phyloP scores from a whole-genome alignment of 1,139 yeast genomes.

The Diutina scorzettiae region DNA sequence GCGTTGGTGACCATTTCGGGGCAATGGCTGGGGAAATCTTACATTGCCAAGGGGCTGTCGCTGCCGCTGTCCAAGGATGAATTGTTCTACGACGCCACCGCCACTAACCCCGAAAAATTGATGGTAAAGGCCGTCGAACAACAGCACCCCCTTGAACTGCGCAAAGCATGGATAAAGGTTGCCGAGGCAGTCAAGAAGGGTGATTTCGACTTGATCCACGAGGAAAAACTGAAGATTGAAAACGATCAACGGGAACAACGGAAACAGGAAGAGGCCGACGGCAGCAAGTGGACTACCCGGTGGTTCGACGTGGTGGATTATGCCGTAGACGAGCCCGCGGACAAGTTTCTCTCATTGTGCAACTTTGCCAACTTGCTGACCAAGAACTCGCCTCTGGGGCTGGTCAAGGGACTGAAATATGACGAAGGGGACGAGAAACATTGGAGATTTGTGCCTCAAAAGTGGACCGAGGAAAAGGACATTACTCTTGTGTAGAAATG shows the following conservation, averaged over 20 bases:
- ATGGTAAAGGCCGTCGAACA: slow-evolving; percentile 68
- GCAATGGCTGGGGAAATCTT: slow-evolving; percentile 82
- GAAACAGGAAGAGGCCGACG: slow-evolving; percentile 44
- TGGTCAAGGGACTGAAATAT: slow-evolving; percentile 38
- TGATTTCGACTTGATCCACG: slow-evolving; percentile 61
- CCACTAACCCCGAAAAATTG: slow-evolving; percentile 38
- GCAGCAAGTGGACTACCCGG: slow-evolving; percentile 56
- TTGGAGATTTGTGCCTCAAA: slow-evolving; percentile 53
- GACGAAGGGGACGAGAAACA: slow-evolving; percentile 40
- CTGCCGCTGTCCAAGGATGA: slow-evolving; percentile 29
- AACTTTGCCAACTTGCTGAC: slow-evolving; percentile 44
- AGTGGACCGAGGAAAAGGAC: slow-evolving; percentile 51
- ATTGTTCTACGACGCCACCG: slow-evolving; percentile 61
- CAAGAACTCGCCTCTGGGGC: slow-evolving; percentile 59
- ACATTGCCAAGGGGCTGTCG: slow-evolving; percentile 29
- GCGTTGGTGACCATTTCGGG: slow-evolving; percentile 74
- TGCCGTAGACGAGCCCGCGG: slow-evolving; percentile 18
- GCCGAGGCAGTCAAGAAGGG: slow-evolving; percentile 75
- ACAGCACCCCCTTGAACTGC: slow-evolving; percentile 66
- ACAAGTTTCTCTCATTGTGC: slow-evolving; percentile 35
- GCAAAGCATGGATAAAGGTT: slow-evolving; percentile 78
- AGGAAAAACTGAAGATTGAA: slow-evolving; percentile 68
- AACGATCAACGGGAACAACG: slow-evolving; percentile 74
- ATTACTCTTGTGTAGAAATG: slow-evolving; percentile 28
- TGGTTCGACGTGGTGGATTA: slow-evolving; percentile 58